These are phyloP conservation scores for Styphnolobium japonicum DNA, from an alignment of 306 rosid species.

Conservation along the genomic window DNA sequence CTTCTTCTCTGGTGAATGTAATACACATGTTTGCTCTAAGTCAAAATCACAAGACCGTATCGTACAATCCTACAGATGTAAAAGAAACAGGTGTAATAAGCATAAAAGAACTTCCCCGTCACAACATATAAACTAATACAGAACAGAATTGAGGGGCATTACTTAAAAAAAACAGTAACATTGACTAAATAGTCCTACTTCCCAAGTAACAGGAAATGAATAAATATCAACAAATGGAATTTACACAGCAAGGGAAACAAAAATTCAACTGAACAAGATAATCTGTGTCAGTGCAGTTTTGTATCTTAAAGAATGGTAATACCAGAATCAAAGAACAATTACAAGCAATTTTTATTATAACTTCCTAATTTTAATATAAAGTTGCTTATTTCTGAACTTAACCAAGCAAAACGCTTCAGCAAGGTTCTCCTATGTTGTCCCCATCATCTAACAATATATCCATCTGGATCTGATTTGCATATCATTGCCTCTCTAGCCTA, in stretches of 20 bases:
- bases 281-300: not conserved
- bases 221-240: not conserved
- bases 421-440: not conserved
- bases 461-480: constrained; percentile 2
- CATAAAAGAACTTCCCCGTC: constrained; percentile 21
- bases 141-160: not conserved
- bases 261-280: constrained; percentile 9
- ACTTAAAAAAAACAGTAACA: not conserved
- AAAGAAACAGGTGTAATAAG: constrained; percentile 14
- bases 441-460: not conserved
- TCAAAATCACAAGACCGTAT: constrained; percentile 97
- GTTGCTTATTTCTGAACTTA: not conserved
- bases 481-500: not conserved
- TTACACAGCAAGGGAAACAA: not conserved
- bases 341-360: not conserved
- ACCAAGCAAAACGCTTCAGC: constrained; percentile 4
- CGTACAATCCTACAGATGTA: constrained; percentile 80
- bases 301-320: not conserved
- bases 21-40: constrained; percentile 89
- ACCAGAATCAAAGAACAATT: not conserved
- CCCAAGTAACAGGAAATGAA: not conserved
- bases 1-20: constrained; percentile 96
- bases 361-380: not conserved
- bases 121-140: constrained; percentile 7
- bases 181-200: not conserved